Conservation (phyloP, 805 yeast species). For the Saccharomycopsis sp. region DNA sequence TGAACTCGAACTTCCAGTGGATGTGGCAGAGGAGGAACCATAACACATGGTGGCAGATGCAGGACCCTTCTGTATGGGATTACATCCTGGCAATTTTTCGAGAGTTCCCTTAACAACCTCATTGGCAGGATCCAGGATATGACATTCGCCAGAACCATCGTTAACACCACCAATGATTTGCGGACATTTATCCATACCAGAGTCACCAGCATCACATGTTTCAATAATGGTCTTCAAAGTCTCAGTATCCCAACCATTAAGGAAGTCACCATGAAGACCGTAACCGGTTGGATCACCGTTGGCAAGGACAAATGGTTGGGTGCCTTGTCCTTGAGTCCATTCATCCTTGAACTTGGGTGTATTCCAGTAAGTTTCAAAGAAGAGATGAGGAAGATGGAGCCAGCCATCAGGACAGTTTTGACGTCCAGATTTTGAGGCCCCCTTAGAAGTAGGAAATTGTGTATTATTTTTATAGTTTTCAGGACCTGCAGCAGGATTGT, state of each 20-base stretch:
- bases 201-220: conserved; percentile 12
- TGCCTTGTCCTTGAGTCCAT: conserved; percentile 11
- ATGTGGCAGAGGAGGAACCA: background rate
- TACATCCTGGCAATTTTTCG: conserved; percentile 9
- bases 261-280: conserved; percentile 14
- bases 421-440: conserved; percentile 3
- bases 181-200: conserved; percentile 11
- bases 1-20: background rate
- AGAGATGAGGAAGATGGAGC: conserved; percentile 19
- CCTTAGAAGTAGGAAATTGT: conserved; percentile 6
- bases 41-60: conserved; percentile 8
- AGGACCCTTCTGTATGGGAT: conserved; percentile 8
- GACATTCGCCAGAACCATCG: background rate
- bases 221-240: conserved; percentile 7
- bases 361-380: conserved; percentile 18
- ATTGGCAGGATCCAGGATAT: background rate
- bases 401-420: conserved; percentile 12
- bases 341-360: conserved; percentile 8
- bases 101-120: conserved; percentile 4
- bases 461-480: conserved; percentile 11
- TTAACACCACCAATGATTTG: conserved; percentile 1
- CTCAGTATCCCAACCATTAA: conserved; percentile 13
- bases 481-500: conserved; percentile 13
- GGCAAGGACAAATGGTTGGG: conserved; percentile 11
- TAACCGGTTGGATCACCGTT: conserved; percentile 15